Base-by-base conservation (phyloP, 139 green algal genomes). In the Pseudopediastrum boryanum region DNA sequence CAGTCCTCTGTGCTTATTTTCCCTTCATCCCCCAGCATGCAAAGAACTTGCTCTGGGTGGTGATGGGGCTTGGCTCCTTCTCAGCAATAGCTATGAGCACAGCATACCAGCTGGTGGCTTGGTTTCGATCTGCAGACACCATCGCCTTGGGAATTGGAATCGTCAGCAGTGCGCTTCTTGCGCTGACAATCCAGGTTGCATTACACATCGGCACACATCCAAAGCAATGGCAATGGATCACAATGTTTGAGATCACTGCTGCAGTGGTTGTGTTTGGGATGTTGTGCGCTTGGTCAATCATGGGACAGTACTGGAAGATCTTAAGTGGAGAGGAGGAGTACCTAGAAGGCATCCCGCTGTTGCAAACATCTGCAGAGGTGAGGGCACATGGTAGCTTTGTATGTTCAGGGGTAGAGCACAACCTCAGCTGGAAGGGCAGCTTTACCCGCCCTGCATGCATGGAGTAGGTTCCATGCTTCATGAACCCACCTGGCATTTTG, bases 81-180 rank as follows among this genome's bases (percentile, higher is more conserved):
- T 80, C 75, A 0, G 85, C 87, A 39, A 78, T 96, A 8, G 90
- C 92, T 29, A 95, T 95, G 84, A 91, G 81, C 61, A 90, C 91
- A 13, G 75, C 76, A 58, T 96, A 96, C 81, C 92, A 96, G 80
- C 79, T 95, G 71, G 91, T 94, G 35, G 44, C 75, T 10, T 81
- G 75, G 75, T 81, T 81, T 63, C 56, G 85, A 39, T 90, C 89
- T 71, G 92, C 92, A 31, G 93, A 94, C 68, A 92, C 89, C 33
- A 94, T 96, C n/a, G 88, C 86, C 1, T 83, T 96, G 31, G 88
- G 90, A 44, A 86, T 90, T 41, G 88, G 87, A 21, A 84, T 80
- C 27, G 79, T 86, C 12, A 75, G 75, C 51, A 81, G 76, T 10
- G 90, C 90, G 16, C 83, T 89, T 0, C 75, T 96, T 19, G 86